Evolutionary conservation across 768 basidiomycete species (phyloP).

Genomic region (Artomyces pyxidatus): DNA sequence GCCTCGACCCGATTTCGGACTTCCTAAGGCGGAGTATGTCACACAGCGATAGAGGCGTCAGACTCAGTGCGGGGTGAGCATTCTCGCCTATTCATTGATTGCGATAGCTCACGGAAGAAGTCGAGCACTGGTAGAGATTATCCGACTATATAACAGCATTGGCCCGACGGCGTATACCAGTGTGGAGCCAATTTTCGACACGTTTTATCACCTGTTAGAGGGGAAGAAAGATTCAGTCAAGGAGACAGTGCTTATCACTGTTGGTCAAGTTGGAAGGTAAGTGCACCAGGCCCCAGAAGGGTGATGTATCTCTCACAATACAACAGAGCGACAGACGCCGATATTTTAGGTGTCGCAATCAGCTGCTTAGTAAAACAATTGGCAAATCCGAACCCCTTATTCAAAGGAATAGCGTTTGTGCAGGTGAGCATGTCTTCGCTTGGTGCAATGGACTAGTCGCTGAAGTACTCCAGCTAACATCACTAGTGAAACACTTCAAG

Average conservation of each 20-base stretch:
- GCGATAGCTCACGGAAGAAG: not conserved
- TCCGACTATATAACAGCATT: constrained; percentile 10
- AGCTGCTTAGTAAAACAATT: constrained; percentile 59
- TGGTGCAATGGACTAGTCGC: constrained; percentile 9
- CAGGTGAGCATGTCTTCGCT: constrained; percentile 39
- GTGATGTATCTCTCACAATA: not conserved
- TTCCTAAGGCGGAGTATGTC: not conserved
- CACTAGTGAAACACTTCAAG: constrained; percentile 46
- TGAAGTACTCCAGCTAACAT: constrained; percentile 40
- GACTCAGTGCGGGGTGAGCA: constrained; percentile 16
- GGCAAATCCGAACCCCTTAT: constrained; percentile 55
- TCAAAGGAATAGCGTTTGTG: constrained; percentile 60
- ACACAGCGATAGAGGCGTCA: constrained; percentile 12
- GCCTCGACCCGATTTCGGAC: constrained; percentile 3
- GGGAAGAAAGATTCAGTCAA: constrained; percentile 32
- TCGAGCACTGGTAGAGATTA: constrained; percentile 13
- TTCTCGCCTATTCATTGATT: not conserved
- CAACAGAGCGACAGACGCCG: constrained; percentile 38
- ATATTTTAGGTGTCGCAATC: constrained; percentile 51
- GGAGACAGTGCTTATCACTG: constrained; percentile 58
- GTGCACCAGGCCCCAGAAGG: not conserved
- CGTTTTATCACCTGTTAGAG: constrained; percentile 12
- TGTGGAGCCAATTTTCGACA: constrained; percentile 13
- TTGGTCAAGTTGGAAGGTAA: constrained; percentile 47
- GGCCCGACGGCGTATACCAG: constrained; percentile 7